Evolutionary conservation across 495 filamentous ascomycete genomes (phyloP).

Genomic region (Neurospora africana): DNA sequence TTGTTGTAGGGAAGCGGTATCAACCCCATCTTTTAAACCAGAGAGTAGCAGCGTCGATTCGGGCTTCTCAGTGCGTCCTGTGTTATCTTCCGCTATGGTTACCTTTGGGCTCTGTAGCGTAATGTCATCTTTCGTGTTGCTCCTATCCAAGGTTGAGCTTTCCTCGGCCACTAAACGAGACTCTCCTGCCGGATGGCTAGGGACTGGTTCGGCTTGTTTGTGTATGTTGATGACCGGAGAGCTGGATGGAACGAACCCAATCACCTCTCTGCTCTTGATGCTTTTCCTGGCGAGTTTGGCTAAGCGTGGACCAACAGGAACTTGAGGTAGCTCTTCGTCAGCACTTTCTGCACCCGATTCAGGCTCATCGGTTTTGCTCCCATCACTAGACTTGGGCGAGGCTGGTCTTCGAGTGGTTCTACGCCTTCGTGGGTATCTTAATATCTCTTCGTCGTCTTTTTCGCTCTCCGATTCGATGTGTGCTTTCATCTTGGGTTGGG

Average conservation of each 20-base stretch:
- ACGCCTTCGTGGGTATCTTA: not conserved
- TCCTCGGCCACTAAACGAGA: not conserved
- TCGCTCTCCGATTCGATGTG: not conserved
- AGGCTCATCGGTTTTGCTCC: not conserved
- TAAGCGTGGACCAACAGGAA: constrained; percentile 18
- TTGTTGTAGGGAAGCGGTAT: not conserved
- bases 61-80: not conserved
- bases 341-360: not conserved
- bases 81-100: not conserved
- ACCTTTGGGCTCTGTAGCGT: not conserved
- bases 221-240: constrained; percentile 4
- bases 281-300: constrained; percentile 29
- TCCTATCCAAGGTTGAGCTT: not conserved
- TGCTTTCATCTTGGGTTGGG: not conserved
- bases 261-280: constrained; percentile 34
- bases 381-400: not conserved
- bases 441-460: not conserved
- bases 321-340: constrained; percentile 11
- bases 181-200: not conserved
- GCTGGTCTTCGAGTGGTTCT: not conserved
- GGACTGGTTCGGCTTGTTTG: not conserved
- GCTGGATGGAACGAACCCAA: constrained; percentile 26
- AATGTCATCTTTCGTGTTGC: not conserved
- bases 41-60: not conserved
- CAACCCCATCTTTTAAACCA: not conserved